Percentiles rank a stretch among this genome's conserved stretches.
These are phyloP conservation scores for Epichloe gansuensis DNA, from an alignment of 2,329 filamentous ascomycete species.

Conservation along the genomic window DNA sequence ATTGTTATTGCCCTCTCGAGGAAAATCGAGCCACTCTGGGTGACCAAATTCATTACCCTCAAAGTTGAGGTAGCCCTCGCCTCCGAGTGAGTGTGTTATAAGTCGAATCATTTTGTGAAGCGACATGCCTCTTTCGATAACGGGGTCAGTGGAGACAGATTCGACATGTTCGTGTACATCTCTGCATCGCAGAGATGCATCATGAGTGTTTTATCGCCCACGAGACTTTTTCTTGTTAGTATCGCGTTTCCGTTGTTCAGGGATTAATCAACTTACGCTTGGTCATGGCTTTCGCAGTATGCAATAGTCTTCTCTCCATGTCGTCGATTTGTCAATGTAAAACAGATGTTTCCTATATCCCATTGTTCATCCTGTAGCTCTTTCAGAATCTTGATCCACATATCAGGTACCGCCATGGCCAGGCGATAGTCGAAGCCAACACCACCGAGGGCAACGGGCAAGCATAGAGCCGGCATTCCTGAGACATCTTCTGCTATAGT, in stretches of 20 bases:
- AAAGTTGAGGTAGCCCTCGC: conserved; percentile 96
- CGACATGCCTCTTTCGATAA: conserved; percentile 82
- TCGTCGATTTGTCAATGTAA: conserved; percentile 81
- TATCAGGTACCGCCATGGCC: conserved; percentile 94
- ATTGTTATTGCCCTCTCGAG: conserved; percentile 82
- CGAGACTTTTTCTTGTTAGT: conserved; percentile 46
- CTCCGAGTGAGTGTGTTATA: conserved; percentile 79
- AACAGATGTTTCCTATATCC: conserved; percentile 77
- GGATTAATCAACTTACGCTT: conserved; percentile 56
- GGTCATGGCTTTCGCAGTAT: conserved; percentile 93
- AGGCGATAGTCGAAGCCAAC: conserved; percentile 96
- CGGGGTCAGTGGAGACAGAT: conserved; percentile 67
- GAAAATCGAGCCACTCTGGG: conserved; percentile 98
- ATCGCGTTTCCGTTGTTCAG: too few relatives aligned
- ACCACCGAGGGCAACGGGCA: conserved; percentile 74
- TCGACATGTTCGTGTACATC: conserved; percentile 97
- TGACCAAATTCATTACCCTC: conserved; percentile 98
- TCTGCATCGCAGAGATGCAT: conserved; percentile 98
- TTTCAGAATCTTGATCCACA: conserved; percentile 98
- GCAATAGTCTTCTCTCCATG: conserved; percentile 98
- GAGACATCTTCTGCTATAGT: conserved; percentile 96
- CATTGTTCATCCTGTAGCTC: conserved; percentile 84
- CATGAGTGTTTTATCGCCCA: conserved; percentile 92
- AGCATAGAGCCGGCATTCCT: conserved; percentile 93
- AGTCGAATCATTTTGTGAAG: conserved; percentile 97